A percentile compares a stretch with the other conserved stretches of the same genome.
phyloP scores from a whole-genome alignment of 2,329 filamentous ascomycete genomes.

The Raffaelea albimanens region DNA sequence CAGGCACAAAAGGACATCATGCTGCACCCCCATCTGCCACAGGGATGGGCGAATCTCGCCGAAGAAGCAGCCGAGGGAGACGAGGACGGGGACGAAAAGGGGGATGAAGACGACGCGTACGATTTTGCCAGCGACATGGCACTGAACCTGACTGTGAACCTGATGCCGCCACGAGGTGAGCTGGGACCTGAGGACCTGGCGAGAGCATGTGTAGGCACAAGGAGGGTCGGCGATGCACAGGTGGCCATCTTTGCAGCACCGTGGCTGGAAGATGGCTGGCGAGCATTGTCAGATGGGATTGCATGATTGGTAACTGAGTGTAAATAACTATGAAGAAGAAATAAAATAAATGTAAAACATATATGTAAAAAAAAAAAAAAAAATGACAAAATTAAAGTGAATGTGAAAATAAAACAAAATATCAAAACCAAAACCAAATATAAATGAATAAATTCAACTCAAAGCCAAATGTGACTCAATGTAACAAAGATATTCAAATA shows the following conservation, averaged over 20 bases:
- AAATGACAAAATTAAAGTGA: too few species aligned
- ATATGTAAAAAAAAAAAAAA: too few species aligned
- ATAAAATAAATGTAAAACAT: too few species aligned
- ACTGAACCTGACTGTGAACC: slow-evolving; percentile 64
- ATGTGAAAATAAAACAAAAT: too few species aligned
- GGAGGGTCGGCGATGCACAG: slow-evolving; percentile 64
- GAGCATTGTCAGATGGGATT: slow-evolving; percentile 35
- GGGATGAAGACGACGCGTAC: slow-evolving; percentile 29
- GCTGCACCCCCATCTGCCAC: slow-evolving; percentile 67
- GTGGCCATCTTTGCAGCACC: slow-evolving; percentile 71
- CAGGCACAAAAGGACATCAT: slow-evolving; percentile 71
- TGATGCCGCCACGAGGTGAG: slow-evolving; percentile 61
- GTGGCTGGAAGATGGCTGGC: slow-evolving; percentile 63
- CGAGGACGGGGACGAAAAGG: slow-evolving; percentile 32
- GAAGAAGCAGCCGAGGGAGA: slow-evolving; percentile 22
- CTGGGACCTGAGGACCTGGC: slow-evolving; percentile 63
- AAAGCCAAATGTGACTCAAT: too few species aligned
- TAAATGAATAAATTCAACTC: too few species aligned
- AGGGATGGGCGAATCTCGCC: slow-evolving; percentile 72
- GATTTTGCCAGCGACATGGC: slow-evolving; percentile 65
- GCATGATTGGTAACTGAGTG: too few species aligned
- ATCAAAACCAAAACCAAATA: too few species aligned
- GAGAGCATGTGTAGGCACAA: slow-evolving; percentile 64
- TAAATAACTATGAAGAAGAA: too few species aligned
- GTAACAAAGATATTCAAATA: too few species aligned